phyloP scores from a whole-genome alignment of 768 basidiomycete genomes.

The Pisolithus orientalis region DNA sequence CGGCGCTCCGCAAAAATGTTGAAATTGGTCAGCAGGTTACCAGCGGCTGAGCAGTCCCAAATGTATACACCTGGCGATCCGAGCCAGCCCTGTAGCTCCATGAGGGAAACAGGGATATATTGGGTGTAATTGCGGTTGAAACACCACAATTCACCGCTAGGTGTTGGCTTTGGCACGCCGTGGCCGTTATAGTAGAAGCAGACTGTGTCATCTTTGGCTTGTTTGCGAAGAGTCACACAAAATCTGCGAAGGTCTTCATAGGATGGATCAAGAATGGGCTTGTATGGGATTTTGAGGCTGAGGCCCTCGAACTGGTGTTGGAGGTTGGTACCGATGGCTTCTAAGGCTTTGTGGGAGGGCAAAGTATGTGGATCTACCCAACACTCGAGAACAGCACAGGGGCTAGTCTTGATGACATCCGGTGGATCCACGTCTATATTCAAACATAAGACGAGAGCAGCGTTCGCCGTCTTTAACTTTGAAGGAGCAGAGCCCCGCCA shows the following conservation, averaged over 20 bases:
- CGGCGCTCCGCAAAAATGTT: slow-evolving; percentile 70
- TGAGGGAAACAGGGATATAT: slow-evolving; percentile 94
- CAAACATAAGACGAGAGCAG: slow-evolving; percentile 83
- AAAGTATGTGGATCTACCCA: slow-evolving; percentile 96
- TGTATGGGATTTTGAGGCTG: slow-evolving; percentile 90
- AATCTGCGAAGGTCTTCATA: slow-evolving; percentile 89
- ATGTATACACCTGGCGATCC: slow-evolving; percentile 95
- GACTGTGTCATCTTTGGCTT: slow-evolving; percentile 89
- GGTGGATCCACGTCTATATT: slow-evolving; percentile 98
- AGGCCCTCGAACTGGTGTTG: slow-evolving; percentile 95
- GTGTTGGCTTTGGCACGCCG: slow-evolving; percentile 94
- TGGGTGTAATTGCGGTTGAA: slow-evolving; percentile 97
- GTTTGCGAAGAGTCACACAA: slow-evolving; percentile 75
- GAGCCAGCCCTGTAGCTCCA: slow-evolving; percentile 90
- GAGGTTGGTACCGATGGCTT: slow-evolving; percentile 88
- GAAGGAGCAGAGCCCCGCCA: slow-evolving; percentile 80
- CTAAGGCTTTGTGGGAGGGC: slow-evolving; percentile 88
- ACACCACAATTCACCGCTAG: slow-evolving; percentile 96
- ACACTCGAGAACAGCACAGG: slow-evolving; percentile 90
- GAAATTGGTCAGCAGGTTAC: slow-evolving; percentile 87
- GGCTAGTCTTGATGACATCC: slow-evolving; percentile 94
- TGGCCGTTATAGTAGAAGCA: slow-evolving; percentile 99
- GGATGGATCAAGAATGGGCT: slow-evolving; percentile 91
- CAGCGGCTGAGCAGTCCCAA: slow-evolving; percentile 98
- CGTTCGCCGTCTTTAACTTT: slow-evolving; percentile 88